A percentile compares a stretch with the other conserved stretches of the same genome.
These are phyloP conservation scores for Eleusine indica DNA, from an alignment of 176 grass and related monocot genomes.

Conservation along the genomic window DNA sequence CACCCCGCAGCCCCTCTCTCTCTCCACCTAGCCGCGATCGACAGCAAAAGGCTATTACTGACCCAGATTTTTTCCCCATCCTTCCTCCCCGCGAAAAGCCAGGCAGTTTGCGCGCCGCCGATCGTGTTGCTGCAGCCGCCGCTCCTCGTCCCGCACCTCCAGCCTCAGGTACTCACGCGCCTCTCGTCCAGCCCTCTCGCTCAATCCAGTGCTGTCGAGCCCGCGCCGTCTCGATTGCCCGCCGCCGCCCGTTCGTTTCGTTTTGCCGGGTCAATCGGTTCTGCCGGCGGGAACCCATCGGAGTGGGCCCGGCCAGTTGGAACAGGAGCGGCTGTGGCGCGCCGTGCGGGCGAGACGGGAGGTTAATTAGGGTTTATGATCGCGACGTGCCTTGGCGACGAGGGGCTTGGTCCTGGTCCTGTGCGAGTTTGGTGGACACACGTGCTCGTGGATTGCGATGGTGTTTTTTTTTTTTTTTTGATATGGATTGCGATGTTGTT, in stretches of 20 bases:
- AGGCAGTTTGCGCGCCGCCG: conserved; percentile 12
- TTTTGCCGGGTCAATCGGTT: conserved; percentile 12
- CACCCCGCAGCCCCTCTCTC: conserved; percentile 15
- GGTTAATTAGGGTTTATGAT: conserved; percentile 46
- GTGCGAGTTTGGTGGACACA: conserved; percentile 20
- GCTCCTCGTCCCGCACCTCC: not conserved
- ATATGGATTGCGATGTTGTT: conserved; percentile 2
- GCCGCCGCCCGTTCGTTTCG: not conserved
- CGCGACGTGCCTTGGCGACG: not conserved
- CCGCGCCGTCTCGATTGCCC: not conserved
- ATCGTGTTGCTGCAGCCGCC: conserved; percentile 12
- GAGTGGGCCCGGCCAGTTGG: not conserved
- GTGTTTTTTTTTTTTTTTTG: not conserved
- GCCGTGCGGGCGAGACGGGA: not conserved
- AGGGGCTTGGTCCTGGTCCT: not conserved
- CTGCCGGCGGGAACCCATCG: not conserved
- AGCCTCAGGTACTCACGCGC: conserved; percentile 31
- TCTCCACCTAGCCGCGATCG: conserved; percentile 5
- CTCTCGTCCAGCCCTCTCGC: not conserved
- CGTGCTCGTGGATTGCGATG: conserved; percentile 18
- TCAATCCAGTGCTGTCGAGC: not conserved
- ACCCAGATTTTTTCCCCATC: not conserved
- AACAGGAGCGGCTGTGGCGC: conserved; percentile 6
- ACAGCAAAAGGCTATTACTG: conserved; percentile 23
- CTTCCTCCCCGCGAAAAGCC: not conserved